These are phyloP conservation scores for Gyrodon lividus DNA, from an alignment of 768 basidiomycete species.

Conservation along the genomic window DNA sequence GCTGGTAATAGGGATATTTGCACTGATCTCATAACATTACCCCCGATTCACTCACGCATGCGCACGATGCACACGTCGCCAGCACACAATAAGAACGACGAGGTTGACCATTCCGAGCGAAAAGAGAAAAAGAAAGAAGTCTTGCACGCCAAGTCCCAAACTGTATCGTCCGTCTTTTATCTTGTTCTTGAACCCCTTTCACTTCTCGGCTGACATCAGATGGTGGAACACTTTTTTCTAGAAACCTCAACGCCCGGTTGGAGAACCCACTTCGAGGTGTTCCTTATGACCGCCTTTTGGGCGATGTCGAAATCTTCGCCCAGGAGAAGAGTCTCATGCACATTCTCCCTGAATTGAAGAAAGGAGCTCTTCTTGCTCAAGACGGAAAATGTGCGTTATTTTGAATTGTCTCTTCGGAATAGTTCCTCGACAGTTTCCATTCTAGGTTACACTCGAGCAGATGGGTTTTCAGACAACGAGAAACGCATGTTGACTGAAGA, in stretches of 20 bases:
- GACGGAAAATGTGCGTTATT: conserved; percentile 43
- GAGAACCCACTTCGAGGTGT: conserved; percentile 58
- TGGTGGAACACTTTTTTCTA: conserved; percentile 1
- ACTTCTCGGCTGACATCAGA: background rate
- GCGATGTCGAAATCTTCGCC: conserved; percentile 56
- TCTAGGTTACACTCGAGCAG: conserved; percentile 35
- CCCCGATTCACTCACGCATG: too few species aligned
- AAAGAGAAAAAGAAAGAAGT: background rate
- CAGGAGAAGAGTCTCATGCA: conserved; percentile 34
- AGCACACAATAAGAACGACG: background rate
- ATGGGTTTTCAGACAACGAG: conserved; percentile 40
- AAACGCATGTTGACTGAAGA: conserved; percentile 39
- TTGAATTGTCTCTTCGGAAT: too few species aligned
- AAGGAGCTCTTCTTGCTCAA: conserved; percentile 72
- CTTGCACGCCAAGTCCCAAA: background rate
- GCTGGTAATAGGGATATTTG: too few species aligned
- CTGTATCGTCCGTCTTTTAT: background rate
- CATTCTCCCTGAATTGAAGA: conserved; percentile 45
- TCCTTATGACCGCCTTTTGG: conserved; percentile 51
- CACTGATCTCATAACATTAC: too few species aligned
- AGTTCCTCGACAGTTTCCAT: conserved; percentile 25
- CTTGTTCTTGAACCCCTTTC: too few species aligned
- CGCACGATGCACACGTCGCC: too few species aligned
- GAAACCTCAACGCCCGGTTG: conserved; percentile 40
- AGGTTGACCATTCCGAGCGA: background rate